Evolutionary conservation across 306 rosid genomes (phyloP).

Genomic region (Betula pendula): DNA sequence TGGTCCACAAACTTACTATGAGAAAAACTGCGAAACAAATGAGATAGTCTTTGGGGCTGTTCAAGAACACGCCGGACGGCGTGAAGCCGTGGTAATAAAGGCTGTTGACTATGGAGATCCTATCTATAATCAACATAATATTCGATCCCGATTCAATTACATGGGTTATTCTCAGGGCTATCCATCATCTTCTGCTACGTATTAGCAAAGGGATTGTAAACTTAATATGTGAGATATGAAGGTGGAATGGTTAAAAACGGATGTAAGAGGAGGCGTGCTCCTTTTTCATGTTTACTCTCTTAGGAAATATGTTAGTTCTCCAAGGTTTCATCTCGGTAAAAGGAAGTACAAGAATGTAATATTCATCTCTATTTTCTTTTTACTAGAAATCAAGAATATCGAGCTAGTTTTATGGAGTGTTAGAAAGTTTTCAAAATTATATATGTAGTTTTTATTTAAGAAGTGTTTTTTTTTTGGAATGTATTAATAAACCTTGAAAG

Average conservation of each 20-base stretch:
- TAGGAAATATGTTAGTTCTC: conserved; percentile 9
- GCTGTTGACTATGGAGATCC: conserved; percentile 89
- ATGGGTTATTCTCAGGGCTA: conserved; percentile 60
- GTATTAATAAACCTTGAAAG: too few species aligned
- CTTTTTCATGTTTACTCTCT: conserved; percentile 3
- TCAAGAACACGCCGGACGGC: conserved; percentile 84
- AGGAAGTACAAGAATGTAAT: conserved; percentile 5
- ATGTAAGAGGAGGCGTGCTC: neutral
- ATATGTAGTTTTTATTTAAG: too few species aligned
- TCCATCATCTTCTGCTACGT: conserved; percentile 36
- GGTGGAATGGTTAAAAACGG: conserved; percentile 4
- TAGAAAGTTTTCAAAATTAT: too few species aligned
- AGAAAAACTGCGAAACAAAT: conserved; percentile 71
- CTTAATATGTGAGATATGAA: conserved; percentile 7
- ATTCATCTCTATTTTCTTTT: conserved; percentile 4
- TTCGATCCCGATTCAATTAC: conserved; percentile 69
- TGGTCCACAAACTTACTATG: conserved; percentile 62
- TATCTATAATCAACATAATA: conserved; percentile 59
- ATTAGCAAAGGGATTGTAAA: conserved; percentile 16
- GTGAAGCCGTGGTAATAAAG: conserved; percentile 87
- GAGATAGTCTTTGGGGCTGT: conserved; percentile 97
- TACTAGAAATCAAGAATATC: conserved; percentile 17
- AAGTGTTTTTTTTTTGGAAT: too few species aligned
- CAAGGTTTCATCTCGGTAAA: neutral
- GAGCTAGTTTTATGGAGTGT: conserved; percentile 11